Percentiles rank a stretch among this genome's conserved stretches.
Evolutionary conservation across 2,329 filamentous ascomycete genomes (phyloP).

Genomic region (Grosmannia serpens): DNA sequence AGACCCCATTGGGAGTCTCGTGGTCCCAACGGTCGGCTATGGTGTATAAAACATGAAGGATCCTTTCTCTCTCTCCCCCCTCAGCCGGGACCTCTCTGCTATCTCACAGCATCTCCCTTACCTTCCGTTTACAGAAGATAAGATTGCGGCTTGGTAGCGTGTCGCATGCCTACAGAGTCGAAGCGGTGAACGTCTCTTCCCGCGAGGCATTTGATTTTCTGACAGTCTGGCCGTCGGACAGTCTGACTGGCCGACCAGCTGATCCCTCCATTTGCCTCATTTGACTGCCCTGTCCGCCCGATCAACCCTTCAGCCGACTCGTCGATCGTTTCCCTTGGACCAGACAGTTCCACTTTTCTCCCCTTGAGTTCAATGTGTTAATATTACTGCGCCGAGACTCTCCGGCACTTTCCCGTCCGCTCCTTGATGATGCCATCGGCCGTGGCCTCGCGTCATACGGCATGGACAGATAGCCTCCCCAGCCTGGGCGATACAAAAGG

Average conservation of each 20-base stretch:
- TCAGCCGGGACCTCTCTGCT: not conserved
- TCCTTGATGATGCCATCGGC: constrained; percentile 8
- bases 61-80: not conserved
- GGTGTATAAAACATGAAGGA: not conserved
- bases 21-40: too few relatives aligned
- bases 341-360: not conserved
- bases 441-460: constrained; percentile 7
- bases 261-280: too few relatives aligned
- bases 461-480: not conserved
- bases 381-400: not conserved
- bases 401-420: not conserved
- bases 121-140: not conserved
- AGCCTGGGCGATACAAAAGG: not conserved
- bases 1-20: too few relatives aligned
- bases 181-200: not conserved
- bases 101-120: not conserved
- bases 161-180: not conserved
- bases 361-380: not conserved
- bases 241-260: too few relatives aligned
- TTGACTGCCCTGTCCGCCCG: not conserved
- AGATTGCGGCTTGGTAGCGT: not conserved
- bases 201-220: not conserved
- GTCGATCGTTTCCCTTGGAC: not conserved
- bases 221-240: too few relatives aligned
- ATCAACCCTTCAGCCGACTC: not conserved